phyloP scores from a whole-genome alignment of 345 rosid species.

The Aquilaria sinensis region DNA sequence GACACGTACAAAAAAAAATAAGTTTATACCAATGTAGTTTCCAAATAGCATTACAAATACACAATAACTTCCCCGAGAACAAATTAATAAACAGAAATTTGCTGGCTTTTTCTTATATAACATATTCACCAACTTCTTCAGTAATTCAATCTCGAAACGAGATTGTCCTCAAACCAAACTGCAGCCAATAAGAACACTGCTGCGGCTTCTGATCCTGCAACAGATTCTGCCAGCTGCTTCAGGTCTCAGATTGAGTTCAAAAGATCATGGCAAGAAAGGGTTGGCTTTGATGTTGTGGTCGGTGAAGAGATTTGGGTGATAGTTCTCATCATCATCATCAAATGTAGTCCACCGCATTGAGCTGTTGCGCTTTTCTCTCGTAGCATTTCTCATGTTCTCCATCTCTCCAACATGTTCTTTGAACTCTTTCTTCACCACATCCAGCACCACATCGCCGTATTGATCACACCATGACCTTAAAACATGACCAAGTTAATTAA shows the following conservation, averaged over 20 bases:
- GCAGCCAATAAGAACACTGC: conserved; percentile 12
- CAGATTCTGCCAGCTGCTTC: conserved; percentile 9
- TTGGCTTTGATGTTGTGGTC: not conserved
- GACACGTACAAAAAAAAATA: no score
- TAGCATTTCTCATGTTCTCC: conserved; percentile 44
- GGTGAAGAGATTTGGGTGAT: conserved; percentile 53
- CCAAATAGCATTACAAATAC: no score
- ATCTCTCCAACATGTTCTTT: conserved; percentile 67
- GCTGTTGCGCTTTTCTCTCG: conserved; percentile 28
- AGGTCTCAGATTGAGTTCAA: conserved; percentile 12
- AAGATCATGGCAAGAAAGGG: conserved; percentile 17
- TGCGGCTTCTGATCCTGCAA: conserved; percentile 19
- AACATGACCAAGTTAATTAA: no score
- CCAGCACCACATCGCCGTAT: conserved; percentile 58
- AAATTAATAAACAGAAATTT: no score
- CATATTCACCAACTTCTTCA: no score
- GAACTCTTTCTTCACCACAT: conserved; percentile 74
- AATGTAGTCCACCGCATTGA: conserved; percentile 54
- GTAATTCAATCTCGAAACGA: no score
- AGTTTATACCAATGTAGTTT: no score
- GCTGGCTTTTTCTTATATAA: no score
- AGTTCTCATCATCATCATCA: conserved; percentile 56
- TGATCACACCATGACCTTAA: conserved; percentile 66
- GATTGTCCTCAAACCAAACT: no score
- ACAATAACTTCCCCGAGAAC: no score